Evolutionary conservation across 805 yeast genomes (phyloP).

Genomic region (Hanseniaspora hatyaiensis): DNA sequence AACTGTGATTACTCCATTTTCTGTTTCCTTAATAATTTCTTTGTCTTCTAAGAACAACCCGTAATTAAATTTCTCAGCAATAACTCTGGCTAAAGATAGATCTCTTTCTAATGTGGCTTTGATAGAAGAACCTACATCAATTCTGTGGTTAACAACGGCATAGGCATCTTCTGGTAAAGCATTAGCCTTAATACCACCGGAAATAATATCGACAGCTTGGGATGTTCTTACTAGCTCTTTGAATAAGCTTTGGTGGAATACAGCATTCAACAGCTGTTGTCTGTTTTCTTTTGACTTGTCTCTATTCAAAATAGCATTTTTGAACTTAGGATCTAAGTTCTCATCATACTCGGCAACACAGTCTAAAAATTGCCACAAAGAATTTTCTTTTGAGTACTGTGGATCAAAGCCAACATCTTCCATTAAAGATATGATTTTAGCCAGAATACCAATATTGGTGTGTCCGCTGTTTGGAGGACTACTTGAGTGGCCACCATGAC

Average conservation of each 20-base stretch:
- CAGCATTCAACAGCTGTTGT: slow-evolving; percentile 26
- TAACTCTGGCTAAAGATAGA: slow-evolving; percentile 27
- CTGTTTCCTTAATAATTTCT: slow-evolving; percentile 22
- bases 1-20: slow-evolving; percentile 27
- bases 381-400: slow-evolving; percentile 42
- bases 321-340: slow-evolving; percentile 21
- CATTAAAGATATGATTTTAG: slow-evolving; percentile 44
- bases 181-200: slow-evolving; percentile 65
- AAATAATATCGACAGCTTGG: slow-evolving; percentile 54
- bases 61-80: slow-evolving; percentile 40
- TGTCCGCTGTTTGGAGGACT: slow-evolving; percentile 56
- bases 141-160: slow-evolving; percentile 51
- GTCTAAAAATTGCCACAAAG: slow-evolving; percentile 43
- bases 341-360: slow-evolving; percentile 48
- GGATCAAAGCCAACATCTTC: slow-evolving; percentile 45
- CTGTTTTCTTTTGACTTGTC: slow-evolving; percentile 31
- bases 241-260: slow-evolving; percentile 17
- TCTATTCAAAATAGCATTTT: slow-evolving; percentile 28
- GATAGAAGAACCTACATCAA: slow-evolving; percentile 45
- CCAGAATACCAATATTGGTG: slow-evolving; percentile 63
- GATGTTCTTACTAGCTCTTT: slow-evolving; percentile 45
- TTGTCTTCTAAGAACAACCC: slow-evolving; percentile 32
- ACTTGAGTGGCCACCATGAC: slow-evolving; percentile 73
- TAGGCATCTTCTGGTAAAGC: slow-evolving; percentile 59
- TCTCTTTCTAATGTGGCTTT: slow-evolving; percentile 34